Base-by-base conservation (phyloP, 176 grass and related monocot genomes). In the Carex scoparia region DNA sequence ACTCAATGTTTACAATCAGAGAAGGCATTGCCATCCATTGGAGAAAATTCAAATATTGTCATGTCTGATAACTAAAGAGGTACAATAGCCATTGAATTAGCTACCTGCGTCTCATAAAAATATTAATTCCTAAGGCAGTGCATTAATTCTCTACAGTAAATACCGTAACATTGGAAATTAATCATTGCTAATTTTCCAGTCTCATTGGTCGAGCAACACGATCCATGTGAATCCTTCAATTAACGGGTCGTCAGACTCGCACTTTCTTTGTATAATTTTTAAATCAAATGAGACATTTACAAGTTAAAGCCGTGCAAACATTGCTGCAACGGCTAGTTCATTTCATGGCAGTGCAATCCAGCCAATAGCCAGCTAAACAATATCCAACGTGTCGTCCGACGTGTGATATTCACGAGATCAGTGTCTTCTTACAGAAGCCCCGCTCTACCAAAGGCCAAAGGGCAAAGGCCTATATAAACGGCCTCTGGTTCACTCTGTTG, bases 321-420 rank as follows among this genome's bases (percentile, higher is more conserved):
- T 38, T 14, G 35, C 27, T 44, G 49, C 77, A 87, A 87, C 85
- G 85, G 85, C 85, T 87, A 87, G 48, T 82, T 46, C 48, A 33
- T 51, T n/a, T 37, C 19, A 32, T 69, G 31, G 46, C 19, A 32
- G 62, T 66, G 70, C 7, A 18, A 11, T 19, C 51, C 74, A 77
- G 57, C 54, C 80, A 78, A 56, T 63, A 9, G 30, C 64, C 80
- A 83, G 80, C 42, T 14, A 18, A 5, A 3, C 32, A 16, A 3
- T 4, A 63, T 74, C 86, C 66, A 19, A 84, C 79, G 69, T 71
- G 86, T 71, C 79, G 5, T 58, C 27, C 60, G 38, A 83, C 86
- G 86, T 87, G 85, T 62, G 42, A 31, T 15, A 30, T 19, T 83
- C 54, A 62, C 55, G 67, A 51, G 79, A 57, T 68, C 7, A 15